These are phyloP conservation scores for Sugiyamaella americana DNA, from an alignment of 805 yeast genomes.

Conservation along the genomic window DNA sequence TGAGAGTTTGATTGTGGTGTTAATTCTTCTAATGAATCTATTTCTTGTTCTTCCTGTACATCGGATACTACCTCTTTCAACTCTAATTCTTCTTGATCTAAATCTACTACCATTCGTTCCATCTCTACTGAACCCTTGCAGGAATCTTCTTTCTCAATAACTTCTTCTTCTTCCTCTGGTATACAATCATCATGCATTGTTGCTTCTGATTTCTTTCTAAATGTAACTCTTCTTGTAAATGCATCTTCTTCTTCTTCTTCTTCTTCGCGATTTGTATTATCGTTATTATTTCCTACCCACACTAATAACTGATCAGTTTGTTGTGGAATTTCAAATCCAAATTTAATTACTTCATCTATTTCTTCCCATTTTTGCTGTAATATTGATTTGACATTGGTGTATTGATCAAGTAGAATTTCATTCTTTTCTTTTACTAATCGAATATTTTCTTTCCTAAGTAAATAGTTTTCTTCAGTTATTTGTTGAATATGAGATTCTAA, in stretches of 20 bases:
- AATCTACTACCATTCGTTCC: too few species aligned
- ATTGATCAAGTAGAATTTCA: constrained; percentile 4
- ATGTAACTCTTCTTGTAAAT: constrained; percentile 1
- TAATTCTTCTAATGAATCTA: too few species aligned
- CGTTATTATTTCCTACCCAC: not conserved
- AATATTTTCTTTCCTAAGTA: constrained; percentile 23
- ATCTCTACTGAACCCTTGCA: too few species aligned
- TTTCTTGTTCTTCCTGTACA: too few species aligned
- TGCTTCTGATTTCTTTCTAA: constrained; percentile 6
- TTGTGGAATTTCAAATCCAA: not conserved
- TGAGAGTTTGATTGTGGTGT: too few species aligned
- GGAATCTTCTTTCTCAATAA: not conserved
- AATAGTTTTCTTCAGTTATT: constrained; percentile 36
- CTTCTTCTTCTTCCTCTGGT: constrained; percentile 8
- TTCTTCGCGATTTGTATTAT: not conserved
- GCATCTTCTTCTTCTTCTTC: not conserved
- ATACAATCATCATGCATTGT: constrained; percentile 4
- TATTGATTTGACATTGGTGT: constrained; percentile 6
- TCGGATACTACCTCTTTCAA: too few species aligned
- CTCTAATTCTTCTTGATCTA: too few species aligned
- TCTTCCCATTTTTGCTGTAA: constrained; percentile 9
- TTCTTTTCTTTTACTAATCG: constrained; percentile 12
- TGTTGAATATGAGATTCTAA: constrained; percentile 39
- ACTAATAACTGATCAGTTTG: not conserved
- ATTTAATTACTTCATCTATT: too few species aligned